These are phyloP conservation scores for Yueomyces sinensis DNA, from an alignment of 805 yeast genomes.

Conservation along the genomic window DNA sequence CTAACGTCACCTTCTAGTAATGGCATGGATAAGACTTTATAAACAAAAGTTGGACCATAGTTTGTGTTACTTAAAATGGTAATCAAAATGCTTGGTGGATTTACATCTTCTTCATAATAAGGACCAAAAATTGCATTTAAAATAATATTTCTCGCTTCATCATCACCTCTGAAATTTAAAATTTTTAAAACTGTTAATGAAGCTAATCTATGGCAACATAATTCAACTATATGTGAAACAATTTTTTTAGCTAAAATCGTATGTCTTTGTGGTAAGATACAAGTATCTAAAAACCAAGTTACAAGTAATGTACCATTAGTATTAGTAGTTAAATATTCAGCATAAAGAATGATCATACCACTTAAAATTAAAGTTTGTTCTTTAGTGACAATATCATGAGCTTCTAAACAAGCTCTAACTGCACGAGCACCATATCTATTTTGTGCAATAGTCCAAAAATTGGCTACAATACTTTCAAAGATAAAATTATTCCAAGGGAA, in stretches of 20 bases:
- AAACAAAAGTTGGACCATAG: constrained; percentile 66
- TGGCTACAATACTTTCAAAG: constrained; percentile 65
- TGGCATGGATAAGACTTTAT: constrained; percentile 67
- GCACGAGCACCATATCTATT: constrained; percentile 95
- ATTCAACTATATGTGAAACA: constrained; percentile 43
- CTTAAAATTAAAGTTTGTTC: constrained; percentile 66
- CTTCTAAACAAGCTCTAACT: constrained; percentile 82
- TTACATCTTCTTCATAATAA: constrained; percentile 20
- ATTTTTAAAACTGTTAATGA: constrained; percentile 71
- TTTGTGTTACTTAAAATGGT: constrained; percentile 50
- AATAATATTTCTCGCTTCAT: constrained; percentile 44
- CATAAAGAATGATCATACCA: constrained; percentile 62
- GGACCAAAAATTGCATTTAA: constrained; percentile 53
- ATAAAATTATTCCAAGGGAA: constrained; percentile 83
- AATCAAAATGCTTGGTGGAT: constrained; percentile 37
- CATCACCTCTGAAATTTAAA: constrained; percentile 54
- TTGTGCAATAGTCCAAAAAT: constrained; percentile 68
- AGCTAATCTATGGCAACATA: constrained; percentile 76
- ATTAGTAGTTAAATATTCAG: constrained; percentile 68
- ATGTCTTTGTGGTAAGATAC: constrained; percentile 52
- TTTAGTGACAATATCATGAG: constrained; percentile 42
- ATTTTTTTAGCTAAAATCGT: constrained; percentile 49
- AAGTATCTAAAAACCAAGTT: constrained; percentile 91
- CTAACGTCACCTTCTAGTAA: constrained; percentile 44
- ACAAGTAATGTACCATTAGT: constrained; percentile 79